These are phyloP conservation scores for Phyllosticta citrichinensis DNA, from an alignment of 2,329 filamentous ascomycete genomes.

Conservation along the genomic window DNA sequence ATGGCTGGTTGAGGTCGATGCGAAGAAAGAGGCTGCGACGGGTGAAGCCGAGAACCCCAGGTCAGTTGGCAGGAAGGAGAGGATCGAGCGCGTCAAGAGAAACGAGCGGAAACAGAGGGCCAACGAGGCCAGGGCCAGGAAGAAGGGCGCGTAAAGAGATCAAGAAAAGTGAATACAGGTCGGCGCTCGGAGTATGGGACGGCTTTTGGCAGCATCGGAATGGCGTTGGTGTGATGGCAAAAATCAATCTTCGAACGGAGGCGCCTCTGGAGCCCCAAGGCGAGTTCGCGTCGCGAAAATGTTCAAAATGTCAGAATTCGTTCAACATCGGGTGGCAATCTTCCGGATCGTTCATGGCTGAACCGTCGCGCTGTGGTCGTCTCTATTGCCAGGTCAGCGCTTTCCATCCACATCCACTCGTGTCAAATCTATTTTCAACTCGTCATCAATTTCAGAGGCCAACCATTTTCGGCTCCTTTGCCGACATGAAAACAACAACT, in stretches of 20 bases:
- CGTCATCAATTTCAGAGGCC: neutral
- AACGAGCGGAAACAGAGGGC: conserved; percentile 34
- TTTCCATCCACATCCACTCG: neutral
- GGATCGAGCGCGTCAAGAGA: conserved; percentile 35
- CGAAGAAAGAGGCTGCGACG: conserved; percentile 54
- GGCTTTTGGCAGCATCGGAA: neutral
- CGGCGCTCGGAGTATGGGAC: conserved; percentile 9
- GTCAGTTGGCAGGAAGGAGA: conserved; percentile 51
- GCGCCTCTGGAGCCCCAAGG: neutral
- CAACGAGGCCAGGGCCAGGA: conserved; percentile 59
- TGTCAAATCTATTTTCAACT: neutral
- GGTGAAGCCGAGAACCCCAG: conserved; percentile 49
- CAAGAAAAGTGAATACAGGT: neutral
- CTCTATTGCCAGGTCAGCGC: neutral
- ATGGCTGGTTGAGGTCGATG: conserved; percentile 88
- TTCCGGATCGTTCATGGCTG: neutral
- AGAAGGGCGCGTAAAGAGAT: conserved; percentile 19
- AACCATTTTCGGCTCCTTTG: neutral
- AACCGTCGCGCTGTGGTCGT: neutral
- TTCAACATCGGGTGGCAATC: neutral
- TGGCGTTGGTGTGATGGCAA: neutral
- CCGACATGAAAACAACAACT: neutral
- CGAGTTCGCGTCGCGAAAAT: neutral
- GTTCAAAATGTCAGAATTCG: neutral
- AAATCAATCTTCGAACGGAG: neutral